Evolutionary conservation across 371 early-diverging fungal genomes (phyloP).

Genomic region (Rhizoclosmatium hyalinum): DNA sequence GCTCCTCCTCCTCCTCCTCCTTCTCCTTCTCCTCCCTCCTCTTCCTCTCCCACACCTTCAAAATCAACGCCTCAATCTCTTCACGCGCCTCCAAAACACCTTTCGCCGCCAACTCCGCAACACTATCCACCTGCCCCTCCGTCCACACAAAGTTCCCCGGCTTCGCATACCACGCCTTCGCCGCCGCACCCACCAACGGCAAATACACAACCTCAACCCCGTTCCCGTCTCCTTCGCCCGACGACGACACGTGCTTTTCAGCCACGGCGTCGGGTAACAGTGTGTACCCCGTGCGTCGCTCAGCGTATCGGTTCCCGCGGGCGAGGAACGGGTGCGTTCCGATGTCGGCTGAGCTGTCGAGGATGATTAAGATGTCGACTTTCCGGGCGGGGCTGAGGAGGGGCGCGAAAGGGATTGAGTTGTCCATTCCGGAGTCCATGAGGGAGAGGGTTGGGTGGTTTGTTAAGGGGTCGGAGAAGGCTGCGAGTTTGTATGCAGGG

Average conservation of each 20-base stretch:
- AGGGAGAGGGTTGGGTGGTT: background rate
- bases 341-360: constrained; percentile 36
- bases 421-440: constrained; percentile 39
- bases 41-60: constrained; percentile 1
- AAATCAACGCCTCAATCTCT: background rate
- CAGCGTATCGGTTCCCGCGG: constrained; percentile 33
- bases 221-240: background rate
- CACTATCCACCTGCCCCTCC: constrained; percentile 27
- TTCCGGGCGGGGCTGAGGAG: constrained; percentile 36
- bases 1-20: background rate
- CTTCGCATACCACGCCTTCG: constrained; percentile 18
- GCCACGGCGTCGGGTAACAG: background rate
- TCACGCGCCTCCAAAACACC: background rate
- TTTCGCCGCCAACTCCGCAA: constrained; percentile 18
- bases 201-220: constrained; percentile 30
- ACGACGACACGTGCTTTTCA: background rate
- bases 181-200: constrained; percentile 24
- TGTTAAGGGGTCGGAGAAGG: constrained; percentile 20
- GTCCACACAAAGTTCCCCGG: constrained; percentile 38
- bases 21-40: background rate
- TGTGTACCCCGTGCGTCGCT: constrained; percentile 1
- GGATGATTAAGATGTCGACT: constrained; percentile 41
- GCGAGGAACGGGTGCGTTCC: constrained; percentile 39
- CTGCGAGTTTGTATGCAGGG: constrained; percentile 17
- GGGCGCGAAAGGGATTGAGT: constrained; percentile 45